phyloP scores from a whole-genome alignment of 1,284 basidiomycete genomes.

The Tilletia horrida region DNA sequence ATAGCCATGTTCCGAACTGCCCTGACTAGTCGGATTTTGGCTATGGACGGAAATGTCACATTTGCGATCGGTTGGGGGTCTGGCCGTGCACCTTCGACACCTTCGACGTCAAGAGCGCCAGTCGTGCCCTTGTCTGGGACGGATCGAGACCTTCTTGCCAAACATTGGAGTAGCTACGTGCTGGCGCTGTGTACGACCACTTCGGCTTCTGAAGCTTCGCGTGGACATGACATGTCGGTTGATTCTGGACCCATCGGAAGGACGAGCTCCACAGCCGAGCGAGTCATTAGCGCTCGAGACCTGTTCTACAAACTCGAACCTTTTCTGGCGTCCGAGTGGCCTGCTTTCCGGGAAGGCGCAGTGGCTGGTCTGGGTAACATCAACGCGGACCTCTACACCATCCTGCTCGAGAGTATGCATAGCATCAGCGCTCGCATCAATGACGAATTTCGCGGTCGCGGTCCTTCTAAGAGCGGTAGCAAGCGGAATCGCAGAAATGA shows the following conservation, averaged over 20 bases:
- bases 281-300: conserved; percentile 69
- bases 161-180: conserved; percentile 85
- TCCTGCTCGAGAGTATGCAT: conserved; percentile 78
- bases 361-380: conserved; percentile 84
- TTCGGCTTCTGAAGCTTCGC: conserved; percentile 44
- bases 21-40: conserved; percentile 54
- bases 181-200: conserved; percentile 74
- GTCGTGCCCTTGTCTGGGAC: neutral
- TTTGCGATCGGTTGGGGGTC: conserved; percentile 47
- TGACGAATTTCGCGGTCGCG: conserved; percentile 65
- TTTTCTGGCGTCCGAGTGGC: conserved; percentile 80
- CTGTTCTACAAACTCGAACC: conserved; percentile 81
- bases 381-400: conserved; percentile 71
- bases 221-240: conserved; percentile 63
- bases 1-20: conserved; percentile 55
- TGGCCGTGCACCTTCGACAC: neutral
- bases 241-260: conserved; percentile 57
- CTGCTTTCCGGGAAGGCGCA: conserved; percentile 76
- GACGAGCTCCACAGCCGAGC: conserved; percentile 59
- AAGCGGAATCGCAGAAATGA: conserved; percentile 69
- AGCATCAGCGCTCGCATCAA: conserved; percentile 76
- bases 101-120: neutral
- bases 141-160: conserved; percentile 68
- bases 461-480: conserved; percentile 30
- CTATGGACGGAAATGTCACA: conserved; percentile 56